Base-by-base conservation (phyloP, 306 rosid species). In the Prunus kanzakura region DNA sequence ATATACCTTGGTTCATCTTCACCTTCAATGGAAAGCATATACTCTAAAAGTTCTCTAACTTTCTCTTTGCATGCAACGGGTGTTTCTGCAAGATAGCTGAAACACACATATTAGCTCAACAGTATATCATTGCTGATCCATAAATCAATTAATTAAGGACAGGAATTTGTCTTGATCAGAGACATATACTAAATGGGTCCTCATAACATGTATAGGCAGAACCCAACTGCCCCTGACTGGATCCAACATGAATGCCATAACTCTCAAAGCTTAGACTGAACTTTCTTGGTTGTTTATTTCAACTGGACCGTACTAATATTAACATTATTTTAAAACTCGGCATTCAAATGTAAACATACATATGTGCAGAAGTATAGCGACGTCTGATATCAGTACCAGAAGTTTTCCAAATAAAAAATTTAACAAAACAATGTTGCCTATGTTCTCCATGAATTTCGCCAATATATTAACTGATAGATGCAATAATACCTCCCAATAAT, bases 61-160 rank as follows among this genome's bases (percentile, higher is more conserved):
- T 86, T 92, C 81, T 89, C 96, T 71, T 80, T 64, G 89, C 93
- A 89, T 81, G 98, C 97, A 75, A 80, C 56, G 2, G 97, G 97
- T 19, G 91, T 85, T 86, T 95, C 95, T 74, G 98, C 98, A 80
- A 95, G 98, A 84, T 90, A 95, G 85, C 98, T 95, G 95, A 82
- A 84, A 78, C 77, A 84, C n/a, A 69, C 54, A 69, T 22, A 68
- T 67, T 61, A 46, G 29, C 72, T 43, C 54, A 46, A 67, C 64
- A 57, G 55, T 47, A 11, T 35, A 49, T 19, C 62, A 41, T 29
- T 16, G 25, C 45, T 69, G 30, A 52, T 70, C 49, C n/a, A 29
- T 51, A 18, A 30, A 19, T 13, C 46, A 71, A 50, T 16, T 56
- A 38, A 47, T 69, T 16, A 69, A 18, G 63, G 19, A 30, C 25